Evolutionary conservation across 495 filamentous ascomycete species (phyloP), one percentile per base, ranked within the genome.

Genomic region (Cairneyella variabilis): DNA sequence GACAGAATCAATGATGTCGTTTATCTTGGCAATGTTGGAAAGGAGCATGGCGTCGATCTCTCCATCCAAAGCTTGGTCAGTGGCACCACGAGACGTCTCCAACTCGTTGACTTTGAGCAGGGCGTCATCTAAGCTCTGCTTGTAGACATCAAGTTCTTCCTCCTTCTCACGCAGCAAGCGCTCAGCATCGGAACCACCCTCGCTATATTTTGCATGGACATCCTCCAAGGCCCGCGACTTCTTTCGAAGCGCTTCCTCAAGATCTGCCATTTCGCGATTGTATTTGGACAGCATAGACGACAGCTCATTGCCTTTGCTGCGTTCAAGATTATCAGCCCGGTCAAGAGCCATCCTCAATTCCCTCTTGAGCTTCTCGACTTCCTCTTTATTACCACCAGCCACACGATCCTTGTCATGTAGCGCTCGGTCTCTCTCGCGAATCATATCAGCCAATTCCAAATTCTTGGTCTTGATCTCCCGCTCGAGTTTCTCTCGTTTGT

Each of bases 391-490:
- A 36, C 82, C 85, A 43, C 93, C 95, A 42, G 78, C 81, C 20
- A 88, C 64, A 42, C 93, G 83, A 64, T 98, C 93, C 57, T 89
- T 83, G 39, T 98, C 95, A 56, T 96, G 89, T 36, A 96, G 68
- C n/a, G 93, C 93, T 60, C 93, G 83, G 66, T 98, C 93, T 62
- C 93, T 78, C 69, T 98, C 93, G 4, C 93, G 83, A 53, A 98
- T 98, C 93, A 98, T 97, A 67, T 97, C 92, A 45, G 93, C 93
- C 38, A 98, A 74, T 70, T 98, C 95, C 16, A 97, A 76, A 66
- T 97, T 98, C 82, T 97, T 98, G 20, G 91, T 95, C 77, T 98
- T 98, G 64, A 97, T 86, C 69, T 98, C 93, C 9, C 92, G 84
- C 71, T 97, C 89, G 52, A 98, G 78, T 72, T 92, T 96, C 71